phyloP scores from a whole-genome alignment of 2,329 filamentous ascomycete genomes.

The Microdochium paspali region DNA sequence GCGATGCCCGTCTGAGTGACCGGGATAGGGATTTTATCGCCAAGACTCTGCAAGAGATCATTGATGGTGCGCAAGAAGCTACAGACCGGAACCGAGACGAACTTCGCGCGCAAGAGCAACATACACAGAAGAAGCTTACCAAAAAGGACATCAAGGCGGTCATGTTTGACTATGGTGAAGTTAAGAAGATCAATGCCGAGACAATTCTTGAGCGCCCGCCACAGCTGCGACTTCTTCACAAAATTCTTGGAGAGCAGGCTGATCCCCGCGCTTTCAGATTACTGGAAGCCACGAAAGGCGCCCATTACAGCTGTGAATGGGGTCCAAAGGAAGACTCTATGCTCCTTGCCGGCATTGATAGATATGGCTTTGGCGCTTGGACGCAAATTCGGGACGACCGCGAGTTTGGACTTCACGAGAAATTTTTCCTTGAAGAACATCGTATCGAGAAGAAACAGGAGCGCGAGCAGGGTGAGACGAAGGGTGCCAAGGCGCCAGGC shows the following conservation, averaged over 20 bases:
- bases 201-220: constrained; percentile 86
- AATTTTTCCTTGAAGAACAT: constrained; percentile 94
- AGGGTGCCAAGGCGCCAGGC: constrained; percentile 85
- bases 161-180: constrained; percentile 84
- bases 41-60: constrained; percentile 66
- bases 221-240: constrained; percentile 76
- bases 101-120: constrained; percentile 73
- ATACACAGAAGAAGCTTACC: constrained; percentile 70
- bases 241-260: constrained; percentile 54
- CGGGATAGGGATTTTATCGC: constrained; percentile 76
- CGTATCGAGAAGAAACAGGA: constrained; percentile 97
- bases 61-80: constrained; percentile 45
- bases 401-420: constrained; percentile 77
- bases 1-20: constrained; percentile 74
- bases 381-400: constrained; percentile 84
- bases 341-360: constrained; percentile 87
- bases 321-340: constrained; percentile 91
- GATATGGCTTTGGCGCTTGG: constrained; percentile 95
- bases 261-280: constrained; percentile 79
- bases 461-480: constrained; percentile 67
- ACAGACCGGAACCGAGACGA: constrained; percentile 60
- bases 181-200: constrained; percentile 93
- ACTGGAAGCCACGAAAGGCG: constrained; percentile 82
- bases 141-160: constrained; percentile 98
- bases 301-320: constrained; percentile 88